Conservation (phyloP, 2,329 filamentous ascomycete species). For the Diaporthe aspalathi region DNA sequence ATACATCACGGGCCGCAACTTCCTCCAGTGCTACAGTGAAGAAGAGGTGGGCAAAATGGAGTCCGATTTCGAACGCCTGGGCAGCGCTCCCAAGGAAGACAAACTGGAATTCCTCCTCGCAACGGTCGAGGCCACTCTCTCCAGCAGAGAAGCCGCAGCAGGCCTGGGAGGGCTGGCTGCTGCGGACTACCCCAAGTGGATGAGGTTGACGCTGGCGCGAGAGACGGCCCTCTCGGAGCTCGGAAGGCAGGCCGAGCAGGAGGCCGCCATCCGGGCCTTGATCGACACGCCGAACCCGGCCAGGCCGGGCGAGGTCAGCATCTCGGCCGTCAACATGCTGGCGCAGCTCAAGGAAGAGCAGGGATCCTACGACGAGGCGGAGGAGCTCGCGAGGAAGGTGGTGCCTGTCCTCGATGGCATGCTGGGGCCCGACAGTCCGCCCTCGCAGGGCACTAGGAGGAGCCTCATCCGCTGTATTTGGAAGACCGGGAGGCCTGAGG, state of each 20-base stretch:
- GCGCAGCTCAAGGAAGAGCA: slow-evolving; percentile 15
- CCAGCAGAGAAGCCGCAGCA: background rate
- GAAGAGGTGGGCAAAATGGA: background rate
- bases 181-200: slow-evolving; percentile 10
- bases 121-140: background rate
- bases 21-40: slow-evolving; percentile 5
- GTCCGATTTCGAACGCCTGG: background rate
- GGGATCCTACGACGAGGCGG: background rate
- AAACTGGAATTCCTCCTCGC: slow-evolving; percentile 6
- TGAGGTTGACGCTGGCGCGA: slow-evolving; percentile 7
- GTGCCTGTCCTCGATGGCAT: slow-evolving; percentile 5
- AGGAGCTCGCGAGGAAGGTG: slow-evolving; percentile 10
- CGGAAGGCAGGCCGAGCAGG: slow-evolving; percentile 9
- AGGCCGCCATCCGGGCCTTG: slow-evolving; percentile 12
- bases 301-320: slow-evolving; percentile 13
- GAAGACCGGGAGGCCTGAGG: slow-evolving; percentile 14
- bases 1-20: slow-evolving; percentile 5
- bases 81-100: background rate
- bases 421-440: slow-evolving; percentile 21
- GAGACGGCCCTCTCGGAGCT: slow-evolving; percentile 16
- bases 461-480: slow-evolving; percentile 16
- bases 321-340: slow-evolving; percentile 19
- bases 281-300: slow-evolving; percentile 23
- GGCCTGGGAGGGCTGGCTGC: background rate
- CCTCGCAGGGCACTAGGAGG: slow-evolving; percentile 12